These are phyloP conservation scores for Bipolaris bicolor DNA, from an alignment of 2,329 filamentous ascomycete genomes.

Conservation along the genomic window DNA sequence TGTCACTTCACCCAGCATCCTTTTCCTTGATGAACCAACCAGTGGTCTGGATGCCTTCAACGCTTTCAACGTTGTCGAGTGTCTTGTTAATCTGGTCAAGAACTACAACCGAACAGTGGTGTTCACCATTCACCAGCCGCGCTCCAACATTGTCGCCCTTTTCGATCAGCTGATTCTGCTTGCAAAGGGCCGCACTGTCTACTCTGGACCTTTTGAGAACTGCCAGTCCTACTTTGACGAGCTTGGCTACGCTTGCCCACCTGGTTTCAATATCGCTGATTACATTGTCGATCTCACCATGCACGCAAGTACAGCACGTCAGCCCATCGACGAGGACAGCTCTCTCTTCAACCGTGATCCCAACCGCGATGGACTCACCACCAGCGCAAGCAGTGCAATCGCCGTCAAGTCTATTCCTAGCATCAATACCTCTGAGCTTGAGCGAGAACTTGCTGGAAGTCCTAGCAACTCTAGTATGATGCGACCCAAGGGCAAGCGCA, in stretches of 20 bases:
- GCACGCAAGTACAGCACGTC: constrained; percentile 74
- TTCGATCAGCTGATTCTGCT: constrained; percentile 94
- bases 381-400: constrained; percentile 83
- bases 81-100: constrained; percentile 90
- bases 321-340: constrained; percentile 62
- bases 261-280: constrained; percentile 98
- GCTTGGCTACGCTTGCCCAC: constrained; percentile 89
- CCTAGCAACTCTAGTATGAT: constrained; percentile 63
- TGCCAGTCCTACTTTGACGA: constrained; percentile 93
- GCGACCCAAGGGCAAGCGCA: constrained; percentile 72
- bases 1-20: constrained; percentile 94
- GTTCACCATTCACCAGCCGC: constrained; percentile 97
- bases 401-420: constrained; percentile 92
- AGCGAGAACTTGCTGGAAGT: constrained; percentile 64
- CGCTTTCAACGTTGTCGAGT: constrained; percentile 97
- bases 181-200: constrained; percentile 87
- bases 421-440: constrained; percentile 75
- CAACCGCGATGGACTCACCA: constrained; percentile 67
- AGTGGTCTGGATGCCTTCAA: constrained; percentile 96
- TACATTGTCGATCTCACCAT: constrained; percentile 97
- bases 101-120: constrained; percentile 96
- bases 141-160: constrained; percentile 96
- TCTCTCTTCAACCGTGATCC: constrained; percentile 67
- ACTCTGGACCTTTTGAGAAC: constrained; percentile 85
- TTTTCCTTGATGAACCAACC: constrained; percentile 96